phyloP scores from a whole-genome alignment of 192 early-diverging fungal species.

The Chytriomyces sp. region DNA sequence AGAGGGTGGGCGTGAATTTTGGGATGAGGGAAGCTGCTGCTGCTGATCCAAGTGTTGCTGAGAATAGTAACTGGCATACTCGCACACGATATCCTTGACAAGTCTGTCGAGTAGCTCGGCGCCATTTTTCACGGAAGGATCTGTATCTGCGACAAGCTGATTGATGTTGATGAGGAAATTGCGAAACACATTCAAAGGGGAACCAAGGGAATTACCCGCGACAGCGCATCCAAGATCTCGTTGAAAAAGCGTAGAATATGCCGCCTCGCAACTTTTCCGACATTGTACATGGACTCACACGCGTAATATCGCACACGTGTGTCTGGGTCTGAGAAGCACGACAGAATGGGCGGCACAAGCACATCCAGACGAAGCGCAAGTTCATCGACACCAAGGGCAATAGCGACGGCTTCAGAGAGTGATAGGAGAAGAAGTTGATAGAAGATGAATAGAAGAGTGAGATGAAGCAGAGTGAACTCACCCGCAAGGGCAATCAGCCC shows the following conservation, averaged over 20 bases:
- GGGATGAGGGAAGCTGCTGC: conserved; percentile 5
- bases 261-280: conserved; percentile 91
- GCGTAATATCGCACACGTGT: conserved; percentile 96
- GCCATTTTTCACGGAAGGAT: conserved; percentile 90
- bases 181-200: background rate
- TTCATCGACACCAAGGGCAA: conserved; percentile 52
- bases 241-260: conserved; percentile 92
- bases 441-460: conserved; percentile 14
- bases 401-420: conserved; percentile 4
- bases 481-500: conserved; percentile 91
- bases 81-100: conserved; percentile 96
- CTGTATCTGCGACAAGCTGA: conserved; percentile 87
- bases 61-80: conserved; percentile 60
- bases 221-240: conserved; percentile 95
- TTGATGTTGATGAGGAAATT: conserved; percentile 17
- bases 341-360: conserved; percentile 92
- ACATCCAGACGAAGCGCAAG: conserved; percentile 62
- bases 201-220: conserved; percentile 67
- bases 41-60: conserved; percentile 14
- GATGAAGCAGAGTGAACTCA: conserved; percentile 5
- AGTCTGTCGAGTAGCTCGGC: conserved; percentile 92
- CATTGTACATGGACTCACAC: conserved; percentile 98
- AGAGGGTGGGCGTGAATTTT: background rate
- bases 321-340: conserved; percentile 92
- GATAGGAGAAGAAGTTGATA: no score